Conservation (phyloP, 73 alveolate genomes). For the Tetrahymena malaccensis region DNA sequence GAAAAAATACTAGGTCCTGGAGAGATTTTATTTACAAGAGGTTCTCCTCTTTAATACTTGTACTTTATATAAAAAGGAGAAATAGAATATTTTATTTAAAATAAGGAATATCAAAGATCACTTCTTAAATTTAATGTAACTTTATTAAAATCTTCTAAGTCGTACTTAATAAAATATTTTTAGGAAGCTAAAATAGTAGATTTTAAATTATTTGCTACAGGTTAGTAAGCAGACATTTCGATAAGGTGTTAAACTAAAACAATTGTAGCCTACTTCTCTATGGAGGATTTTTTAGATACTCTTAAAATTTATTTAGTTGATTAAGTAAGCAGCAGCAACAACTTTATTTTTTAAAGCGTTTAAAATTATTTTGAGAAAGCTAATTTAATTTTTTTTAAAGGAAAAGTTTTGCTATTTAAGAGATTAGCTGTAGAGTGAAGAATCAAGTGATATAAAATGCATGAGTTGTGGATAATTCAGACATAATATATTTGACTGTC, state of each 20-base stretch:
- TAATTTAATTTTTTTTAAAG: not conserved
- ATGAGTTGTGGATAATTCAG: not conserved
- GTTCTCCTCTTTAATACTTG: not conserved
- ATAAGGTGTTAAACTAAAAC: not conserved
- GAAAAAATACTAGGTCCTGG: not conserved
- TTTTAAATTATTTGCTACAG: not conserved
- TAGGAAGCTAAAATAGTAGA: not conserved
- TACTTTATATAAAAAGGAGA: not conserved
- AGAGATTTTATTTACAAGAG: not conserved
- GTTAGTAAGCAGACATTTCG: not conserved
- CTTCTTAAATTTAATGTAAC: not conserved
- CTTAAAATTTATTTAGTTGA: not conserved
- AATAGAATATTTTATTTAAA: not conserved
- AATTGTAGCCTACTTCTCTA: not conserved
- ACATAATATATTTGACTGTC: not conserved
- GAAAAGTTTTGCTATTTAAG: not conserved
- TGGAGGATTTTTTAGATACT: not conserved
- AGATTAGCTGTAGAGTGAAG: not conserved
- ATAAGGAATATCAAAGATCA: not conserved
- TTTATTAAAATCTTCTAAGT: not conserved
- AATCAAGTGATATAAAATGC: not conserved
- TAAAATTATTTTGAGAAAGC: not conserved
- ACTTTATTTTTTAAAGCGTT: too few relatives aligned
- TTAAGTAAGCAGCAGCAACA: not conserved
- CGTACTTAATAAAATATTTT: not conserved